Evolutionary conservation across 495 filamentous ascomycete species (phyloP).

Genomic region (Xylaria telfairii): DNA sequence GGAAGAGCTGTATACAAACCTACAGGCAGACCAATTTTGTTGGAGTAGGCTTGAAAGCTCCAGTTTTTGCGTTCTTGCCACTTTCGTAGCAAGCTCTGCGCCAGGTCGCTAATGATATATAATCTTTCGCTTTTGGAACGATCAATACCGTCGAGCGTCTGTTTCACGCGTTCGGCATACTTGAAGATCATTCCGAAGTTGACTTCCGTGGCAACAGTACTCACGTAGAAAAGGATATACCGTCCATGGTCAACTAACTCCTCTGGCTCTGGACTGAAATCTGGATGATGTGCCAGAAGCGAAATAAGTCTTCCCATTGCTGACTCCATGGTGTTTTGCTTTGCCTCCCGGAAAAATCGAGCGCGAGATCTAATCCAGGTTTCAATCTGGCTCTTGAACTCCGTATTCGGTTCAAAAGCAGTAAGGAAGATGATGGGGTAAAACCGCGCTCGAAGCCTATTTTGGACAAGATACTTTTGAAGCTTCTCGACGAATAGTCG

Average conservation of each 20-base stretch:
- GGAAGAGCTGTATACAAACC: slow-evolving; percentile 76
- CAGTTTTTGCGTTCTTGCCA: slow-evolving; percentile 82
- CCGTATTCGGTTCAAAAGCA: slow-evolving; percentile 80
- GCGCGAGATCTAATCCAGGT: slow-evolving; percentile 90
- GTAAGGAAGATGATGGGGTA: slow-evolving; percentile 87
- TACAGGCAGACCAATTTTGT: slow-evolving; percentile 78
- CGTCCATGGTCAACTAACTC: slow-evolving; percentile 79
- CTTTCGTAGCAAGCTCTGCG: slow-evolving; percentile 78
- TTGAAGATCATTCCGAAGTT: slow-evolving; percentile 91
- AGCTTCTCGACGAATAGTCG: slow-evolving; percentile 79
- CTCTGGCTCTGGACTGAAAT: slow-evolving; percentile 72
- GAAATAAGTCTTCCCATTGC: slow-evolving; percentile 86
- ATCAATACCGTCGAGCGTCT: slow-evolving; percentile 78
- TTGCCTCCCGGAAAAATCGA: slow-evolving; percentile 55
- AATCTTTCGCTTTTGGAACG: slow-evolving; percentile 67
- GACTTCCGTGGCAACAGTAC: slow-evolving; percentile 78
- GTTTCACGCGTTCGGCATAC: slow-evolving; percentile 90
- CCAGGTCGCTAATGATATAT: slow-evolving; percentile 87
- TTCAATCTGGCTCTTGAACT: slow-evolving; percentile 72
- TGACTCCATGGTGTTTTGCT: slow-evolving; percentile 75
- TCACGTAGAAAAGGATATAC: slow-evolving; percentile 90
- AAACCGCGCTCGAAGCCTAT: slow-evolving; percentile 75
- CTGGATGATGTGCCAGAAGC: slow-evolving; percentile 91
- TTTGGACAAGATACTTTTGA: slow-evolving; percentile 80
- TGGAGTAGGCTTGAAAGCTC: slow-evolving; percentile 79